Percentiles rank a stretch among this genome's conserved stretches.
Evolutionary conservation across 805 yeast species (phyloP).

Genomic region (Suhomyces faveliae): DNA sequence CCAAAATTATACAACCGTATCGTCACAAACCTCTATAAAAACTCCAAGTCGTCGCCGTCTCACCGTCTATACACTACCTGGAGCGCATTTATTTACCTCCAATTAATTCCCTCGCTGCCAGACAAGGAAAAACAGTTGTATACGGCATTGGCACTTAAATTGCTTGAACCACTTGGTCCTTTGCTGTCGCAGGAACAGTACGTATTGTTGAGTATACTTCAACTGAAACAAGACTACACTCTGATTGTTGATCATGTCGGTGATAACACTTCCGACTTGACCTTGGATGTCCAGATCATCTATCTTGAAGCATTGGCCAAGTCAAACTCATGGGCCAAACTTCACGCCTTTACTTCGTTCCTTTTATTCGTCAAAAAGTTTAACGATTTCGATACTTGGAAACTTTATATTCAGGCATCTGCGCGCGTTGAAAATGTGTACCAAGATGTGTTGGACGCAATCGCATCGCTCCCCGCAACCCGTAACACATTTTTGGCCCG

Average conservation of each 20-base stretch:
- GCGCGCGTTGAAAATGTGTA: not conserved
- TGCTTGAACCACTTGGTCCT: conserved; percentile 54
- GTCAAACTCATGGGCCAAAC: conserved; percentile 40
- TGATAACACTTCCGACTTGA: conserved; percentile 35
- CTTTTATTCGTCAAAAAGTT: conserved; percentile 49
- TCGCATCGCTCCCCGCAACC: not conserved
- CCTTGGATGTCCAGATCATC: conserved; percentile 62
- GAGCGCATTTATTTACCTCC: conserved; percentile 55
- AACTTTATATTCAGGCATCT: conserved; percentile 23
- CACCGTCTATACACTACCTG: conserved; percentile 42
- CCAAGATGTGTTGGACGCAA: not conserved
- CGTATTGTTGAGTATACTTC: conserved; percentile 53
- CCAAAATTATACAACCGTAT: conserved; percentile 52
- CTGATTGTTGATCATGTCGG: conserved; percentile 34
- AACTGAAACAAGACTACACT: conserved; percentile 29
- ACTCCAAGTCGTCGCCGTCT: conserved; percentile 9
- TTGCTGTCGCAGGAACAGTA: conserved; percentile 64
- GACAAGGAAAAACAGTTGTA: conserved; percentile 51
- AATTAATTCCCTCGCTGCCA: conserved; percentile 36
- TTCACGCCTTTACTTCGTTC: conserved; percentile 39
- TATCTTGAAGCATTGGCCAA: conserved; percentile 48
- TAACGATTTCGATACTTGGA: conserved; percentile 81
- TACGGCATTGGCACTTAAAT: conserved; percentile 59
- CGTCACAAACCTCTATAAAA: conserved; percentile 42
- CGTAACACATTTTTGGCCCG: not conserved